Conservation (phyloP, 169 alveolate genomes). For the Pseudocohnilembus persalinus region DNA sequence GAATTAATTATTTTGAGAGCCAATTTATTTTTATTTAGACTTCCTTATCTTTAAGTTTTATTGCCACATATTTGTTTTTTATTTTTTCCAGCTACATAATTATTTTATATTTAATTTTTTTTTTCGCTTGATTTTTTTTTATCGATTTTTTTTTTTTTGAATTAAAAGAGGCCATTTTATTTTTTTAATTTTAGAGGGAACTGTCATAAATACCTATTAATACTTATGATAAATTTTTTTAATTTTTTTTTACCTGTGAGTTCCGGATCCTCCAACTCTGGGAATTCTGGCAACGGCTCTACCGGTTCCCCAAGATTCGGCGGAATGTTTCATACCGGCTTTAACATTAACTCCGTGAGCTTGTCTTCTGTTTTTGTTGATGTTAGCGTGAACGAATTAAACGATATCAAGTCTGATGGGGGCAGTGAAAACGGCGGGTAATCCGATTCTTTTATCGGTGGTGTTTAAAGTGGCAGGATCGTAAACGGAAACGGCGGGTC, state of each 20-base stretch:
- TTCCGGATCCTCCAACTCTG: conserved; percentile 99
- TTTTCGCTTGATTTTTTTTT: too few relatives aligned
- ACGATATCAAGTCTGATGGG: conserved; percentile 98
- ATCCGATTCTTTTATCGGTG: conserved; percentile 69
- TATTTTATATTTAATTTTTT: too few relatives aligned
- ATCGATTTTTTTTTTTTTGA: too few relatives aligned
- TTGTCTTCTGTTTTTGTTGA: conserved; percentile 96
- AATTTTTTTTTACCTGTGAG: conserved; percentile 85
- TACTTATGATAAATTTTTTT: conserved; percentile 69
- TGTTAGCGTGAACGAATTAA: conserved; percentile 91
- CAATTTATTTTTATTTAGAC: too few relatives aligned
- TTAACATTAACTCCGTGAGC: conserved; percentile 93
- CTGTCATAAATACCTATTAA: too few relatives aligned
- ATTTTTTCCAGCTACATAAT: too few relatives aligned
- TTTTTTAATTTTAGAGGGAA: too few relatives aligned
- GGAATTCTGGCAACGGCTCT: conserved; percentile 99
- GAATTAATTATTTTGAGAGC: too few relatives aligned
- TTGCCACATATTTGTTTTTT: too few relatives aligned
- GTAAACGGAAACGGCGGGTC: conserved; percentile 88
- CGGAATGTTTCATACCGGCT: conserved; percentile 96
- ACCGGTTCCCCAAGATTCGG: conserved; percentile 99
- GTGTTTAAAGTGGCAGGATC: conserved; percentile 69
- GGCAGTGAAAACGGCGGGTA: conserved; percentile 95
- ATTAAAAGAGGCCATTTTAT: too few relatives aligned
- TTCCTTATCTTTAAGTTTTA: too few relatives aligned